Conservation (phyloP, 345 rosid species). For the Lagerstroemia speciosa region DNA sequence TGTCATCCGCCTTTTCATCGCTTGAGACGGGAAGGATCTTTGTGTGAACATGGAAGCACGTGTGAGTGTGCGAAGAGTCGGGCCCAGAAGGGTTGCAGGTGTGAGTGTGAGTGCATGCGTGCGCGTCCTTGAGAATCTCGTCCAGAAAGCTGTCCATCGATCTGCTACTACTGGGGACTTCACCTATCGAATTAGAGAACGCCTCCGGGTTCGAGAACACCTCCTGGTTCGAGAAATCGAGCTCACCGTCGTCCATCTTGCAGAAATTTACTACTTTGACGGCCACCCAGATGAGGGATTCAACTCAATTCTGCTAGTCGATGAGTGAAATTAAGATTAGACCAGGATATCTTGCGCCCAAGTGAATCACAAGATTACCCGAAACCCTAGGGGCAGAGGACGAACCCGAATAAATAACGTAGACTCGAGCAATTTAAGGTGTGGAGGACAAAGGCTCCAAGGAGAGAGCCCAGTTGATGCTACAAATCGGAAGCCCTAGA, state of each 20-base stretch:
- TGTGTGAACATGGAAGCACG: slow-evolving; percentile 89
- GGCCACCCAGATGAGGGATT: not conserved
- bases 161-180: slow-evolving; percentile 50
- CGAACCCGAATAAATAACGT: not conserved
- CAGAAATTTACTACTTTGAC: not conserved
- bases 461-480: not conserved
- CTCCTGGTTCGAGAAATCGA: slow-evolving; percentile 79
- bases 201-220: slow-evolving; percentile 61
- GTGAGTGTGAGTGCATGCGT: slow-evolving; percentile 90
- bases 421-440: not conserved
- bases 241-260: slow-evolving; percentile 86
- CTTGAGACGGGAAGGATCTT: slow-evolving; percentile 50
- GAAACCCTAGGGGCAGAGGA: not conserved
- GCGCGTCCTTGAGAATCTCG: slow-evolving; percentile 46
- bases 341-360: not conserved
- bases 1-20: slow-evolving; percentile 79
- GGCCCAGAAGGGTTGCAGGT: slow-evolving; percentile 95
- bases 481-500: not conserved
- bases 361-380: not conserved
- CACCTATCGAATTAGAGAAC: slow-evolving; percentile 44
- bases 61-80: slow-evolving; percentile 75
- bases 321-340: not conserved
- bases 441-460: not conserved
- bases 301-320: not conserved
- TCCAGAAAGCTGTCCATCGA: slow-evolving; percentile 45